Conservation (phyloP, 2,329 filamentous ascomycete genomes). For the Fusarium devonianum region DNA sequence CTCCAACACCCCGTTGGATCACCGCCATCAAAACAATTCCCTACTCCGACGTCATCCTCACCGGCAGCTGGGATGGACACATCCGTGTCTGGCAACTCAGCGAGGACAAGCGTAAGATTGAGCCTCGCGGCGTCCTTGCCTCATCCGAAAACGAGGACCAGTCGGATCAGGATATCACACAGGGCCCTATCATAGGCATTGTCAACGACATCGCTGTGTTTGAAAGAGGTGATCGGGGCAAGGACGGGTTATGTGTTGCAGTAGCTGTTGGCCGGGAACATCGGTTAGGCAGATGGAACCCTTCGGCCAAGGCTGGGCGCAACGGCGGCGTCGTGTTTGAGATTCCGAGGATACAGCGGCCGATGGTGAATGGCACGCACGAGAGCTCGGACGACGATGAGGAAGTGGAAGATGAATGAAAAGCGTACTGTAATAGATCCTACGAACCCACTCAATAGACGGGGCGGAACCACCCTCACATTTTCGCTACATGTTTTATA, state of each 20-base stretch:
- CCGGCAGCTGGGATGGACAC: slow-evolving; percentile 89
- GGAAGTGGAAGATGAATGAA: slow-evolving; percentile 37
- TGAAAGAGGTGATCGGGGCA: slow-evolving; percentile 80
- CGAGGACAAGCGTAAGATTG: slow-evolving; percentile 81
- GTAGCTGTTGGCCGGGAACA: slow-evolving; percentile 89
- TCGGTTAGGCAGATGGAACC: slow-evolving; percentile 83
- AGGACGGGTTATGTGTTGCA: slow-evolving; percentile 80
- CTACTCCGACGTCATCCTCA: slow-evolving; percentile 88
- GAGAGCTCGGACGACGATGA: slow-evolving; percentile 35
- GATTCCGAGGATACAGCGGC: slow-evolving; percentile 61
- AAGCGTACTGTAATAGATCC: slow-evolving; percentile 38
- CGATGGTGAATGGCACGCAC: slow-evolving; percentile 46
- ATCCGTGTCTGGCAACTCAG: slow-evolving; percentile 86
- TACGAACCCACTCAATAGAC: slow-evolving; percentile 36
- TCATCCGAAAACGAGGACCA: slow-evolving; percentile 37
- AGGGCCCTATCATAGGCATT: slow-evolving; percentile 69
- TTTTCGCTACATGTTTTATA: slow-evolving; percentile 19
- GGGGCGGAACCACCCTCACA: slow-evolving; percentile 26
- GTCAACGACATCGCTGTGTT: slow-evolving; percentile 90
- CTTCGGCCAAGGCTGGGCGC: slow-evolving; percentile 62
- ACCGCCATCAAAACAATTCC: slow-evolving; percentile 87
- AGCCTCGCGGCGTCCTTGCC: slow-evolving; percentile 73
- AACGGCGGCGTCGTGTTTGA: slow-evolving; percentile 93
- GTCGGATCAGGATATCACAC: slow-evolving; percentile 43
- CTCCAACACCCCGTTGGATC: slow-evolving; percentile 82